Base-by-base conservation (phyloP, 495 filamentous ascomycete species). In the Penicillium bovifimosum region DNA sequence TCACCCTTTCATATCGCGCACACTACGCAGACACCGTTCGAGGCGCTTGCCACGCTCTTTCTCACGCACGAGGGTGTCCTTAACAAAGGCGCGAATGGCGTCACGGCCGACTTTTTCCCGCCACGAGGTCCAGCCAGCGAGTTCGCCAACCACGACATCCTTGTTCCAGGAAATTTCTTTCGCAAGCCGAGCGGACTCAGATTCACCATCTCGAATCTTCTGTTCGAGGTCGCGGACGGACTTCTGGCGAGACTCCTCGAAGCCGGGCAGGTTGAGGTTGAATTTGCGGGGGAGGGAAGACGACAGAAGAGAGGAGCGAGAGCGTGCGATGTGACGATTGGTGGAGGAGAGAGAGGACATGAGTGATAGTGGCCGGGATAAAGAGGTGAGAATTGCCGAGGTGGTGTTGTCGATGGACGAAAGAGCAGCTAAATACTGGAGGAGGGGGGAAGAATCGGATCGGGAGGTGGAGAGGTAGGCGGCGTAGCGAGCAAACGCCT, bases 121-220 rank as follows among this genome's bases (percentile, higher is more conserved):
- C 75, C 88, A 82, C 11, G 93, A 90, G 60, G 95, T 88, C 87
- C 92, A 97, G 2, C 89, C 91, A 1, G 93, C 92, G 52, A 99
- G 64, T 66, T 99, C 95, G 7, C 82, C 76, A 10, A 95, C 92
- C 6, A 96, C 91, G 9, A 91, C 88, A 66, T 91, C 87, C 69
- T 96, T 91, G 44, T 91, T 96, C 64, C 95, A 96, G 31, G 88
- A 73, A 16, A 99, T 67, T 62, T 99, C 95, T 41, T 80, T 80
- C 0, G 85, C 83, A 14, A 96, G 64, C 20, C 74, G 76, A 31
- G 81, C 75, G 8, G 86, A 71, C 58, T 96, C 87, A 14, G 73
- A 65, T 54, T 85, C 77, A 11, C 76, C 78, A 20, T 81, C 79
- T 40, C 76, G 76, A 24, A 86, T 86, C 61, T 86, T 89, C 44